phyloP scores from a whole-genome alignment of 2,329 filamentous ascomycete genomes.

The Diplodia scrobiculata region DNA sequence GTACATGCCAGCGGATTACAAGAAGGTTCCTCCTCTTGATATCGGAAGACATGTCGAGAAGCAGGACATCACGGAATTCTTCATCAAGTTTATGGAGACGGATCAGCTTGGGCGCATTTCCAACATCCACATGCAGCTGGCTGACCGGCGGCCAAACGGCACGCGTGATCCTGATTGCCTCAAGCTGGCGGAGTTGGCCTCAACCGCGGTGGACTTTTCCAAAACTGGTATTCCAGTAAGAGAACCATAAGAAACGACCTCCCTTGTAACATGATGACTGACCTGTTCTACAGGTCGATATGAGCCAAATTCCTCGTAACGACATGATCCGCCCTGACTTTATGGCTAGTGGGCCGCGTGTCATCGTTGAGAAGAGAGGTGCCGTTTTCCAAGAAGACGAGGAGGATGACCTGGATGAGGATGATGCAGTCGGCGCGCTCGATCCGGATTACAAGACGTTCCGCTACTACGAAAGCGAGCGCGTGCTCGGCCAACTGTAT shows the following conservation, averaged over 20 bases:
- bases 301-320: slow-evolving; percentile 33
- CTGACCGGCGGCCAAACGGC: slow-evolving; percentile 42
- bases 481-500: slow-evolving; percentile 70
- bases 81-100: slow-evolving; percentile 60
- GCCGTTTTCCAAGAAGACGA: slow-evolving; percentile 34
- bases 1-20: slow-evolving; percentile 70
- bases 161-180: slow-evolving; percentile 43
- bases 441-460: slow-evolving; percentile 40
- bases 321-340: slow-evolving; percentile 53
- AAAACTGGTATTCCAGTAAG: slow-evolving; percentile 60
- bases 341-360: slow-evolving; percentile 55
- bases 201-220: slow-evolving; percentile 44
- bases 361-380: slow-evolving; percentile 44
- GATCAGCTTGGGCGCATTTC: slow-evolving; percentile 50
- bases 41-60: slow-evolving; percentile 62
- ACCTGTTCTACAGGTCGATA: slow-evolving; percentile 25
- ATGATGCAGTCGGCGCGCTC: slow-evolving; percentile 40
- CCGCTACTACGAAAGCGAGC: slow-evolving; percentile 67
- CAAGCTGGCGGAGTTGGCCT: slow-evolving; percentile 46
- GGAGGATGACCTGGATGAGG: slow-evolving; percentile 37
- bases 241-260: neutral
- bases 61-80: slow-evolving; percentile 76
- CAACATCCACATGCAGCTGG: slow-evolving; percentile 47
- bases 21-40: slow-evolving; percentile 57
- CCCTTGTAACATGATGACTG: slow-evolving; percentile 3